Percentiles rank a stretch among this genome's conserved stretches.
These are phyloP conservation scores for Tremella mesenterica DNA, from an alignment of 768 basidiomycete species.

Conservation along the genomic window DNA sequence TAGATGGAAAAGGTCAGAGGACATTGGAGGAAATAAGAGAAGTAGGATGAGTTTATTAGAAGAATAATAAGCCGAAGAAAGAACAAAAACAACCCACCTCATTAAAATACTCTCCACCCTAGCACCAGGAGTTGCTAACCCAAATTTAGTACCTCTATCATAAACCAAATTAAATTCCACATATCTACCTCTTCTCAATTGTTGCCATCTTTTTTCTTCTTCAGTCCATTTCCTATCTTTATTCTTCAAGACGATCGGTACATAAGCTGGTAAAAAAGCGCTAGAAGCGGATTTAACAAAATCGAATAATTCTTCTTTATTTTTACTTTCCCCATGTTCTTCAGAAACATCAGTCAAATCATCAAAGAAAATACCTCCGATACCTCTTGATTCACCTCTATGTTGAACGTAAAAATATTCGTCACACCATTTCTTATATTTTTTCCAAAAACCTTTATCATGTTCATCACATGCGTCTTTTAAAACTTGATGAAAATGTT, in stretches of 20 bases:
- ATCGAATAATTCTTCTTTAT: slow-evolving; percentile 63
- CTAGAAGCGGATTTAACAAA: slow-evolving; percentile 65
- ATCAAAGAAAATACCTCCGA: slow-evolving; percentile 96
- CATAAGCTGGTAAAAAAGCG: slow-evolving; percentile 79
- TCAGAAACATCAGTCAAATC: slow-evolving; percentile 60
- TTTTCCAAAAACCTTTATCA: slow-evolving; percentile 58
- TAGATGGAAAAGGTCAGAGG: neutral
- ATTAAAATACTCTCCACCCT: slow-evolving; percentile 83
- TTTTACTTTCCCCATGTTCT: slow-evolving; percentile 43
- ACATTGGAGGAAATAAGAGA: neutral
- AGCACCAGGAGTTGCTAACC: slow-evolving; percentile 71
- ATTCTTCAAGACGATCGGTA: slow-evolving; percentile 69
- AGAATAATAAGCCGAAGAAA: slow-evolving; percentile 1
- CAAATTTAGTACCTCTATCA: slow-evolving; percentile 81
- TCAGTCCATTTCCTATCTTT: slow-evolving; percentile 49
- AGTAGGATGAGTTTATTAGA: neutral
- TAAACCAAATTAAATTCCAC: slow-evolving; percentile 89
- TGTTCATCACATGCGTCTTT: slow-evolving; percentile 68
- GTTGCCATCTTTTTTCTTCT: slow-evolving; percentile 75
- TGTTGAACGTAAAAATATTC: slow-evolving; percentile 93
- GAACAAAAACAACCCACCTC: slow-evolving; percentile 53
- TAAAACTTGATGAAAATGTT: slow-evolving; percentile 74
- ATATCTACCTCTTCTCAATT: slow-evolving; percentile 79
- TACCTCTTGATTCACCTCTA: slow-evolving; percentile 69
- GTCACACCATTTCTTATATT: slow-evolving; percentile 94